Conservation (phyloP, 139 green algal species). For the Haematococcus lacustris region DNA sequence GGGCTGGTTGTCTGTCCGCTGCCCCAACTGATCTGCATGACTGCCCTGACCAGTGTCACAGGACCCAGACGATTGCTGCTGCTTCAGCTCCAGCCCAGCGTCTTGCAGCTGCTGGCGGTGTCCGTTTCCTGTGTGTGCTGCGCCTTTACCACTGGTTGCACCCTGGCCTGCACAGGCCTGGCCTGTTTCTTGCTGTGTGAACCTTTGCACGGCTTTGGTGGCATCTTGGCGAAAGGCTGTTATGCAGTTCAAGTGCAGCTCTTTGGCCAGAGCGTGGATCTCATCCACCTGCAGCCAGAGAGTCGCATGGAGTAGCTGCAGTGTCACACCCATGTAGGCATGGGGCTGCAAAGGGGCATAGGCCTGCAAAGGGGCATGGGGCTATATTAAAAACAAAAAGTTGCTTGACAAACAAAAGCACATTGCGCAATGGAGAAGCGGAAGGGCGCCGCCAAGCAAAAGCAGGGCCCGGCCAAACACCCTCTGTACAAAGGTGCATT, state of each 20-base stretch:
- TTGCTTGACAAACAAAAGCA: not conserved
- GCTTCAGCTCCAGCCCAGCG: not conserved
- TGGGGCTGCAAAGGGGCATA: not conserved
- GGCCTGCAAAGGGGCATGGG: not conserved
- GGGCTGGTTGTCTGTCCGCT: not conserved
- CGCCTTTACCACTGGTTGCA: not conserved
- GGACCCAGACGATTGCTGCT: not conserved
- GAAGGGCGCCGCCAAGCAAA: not conserved
- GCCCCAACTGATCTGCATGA: not conserved
- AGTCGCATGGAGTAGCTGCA: not conserved
- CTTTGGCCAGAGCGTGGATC: slow-evolving; percentile 45
- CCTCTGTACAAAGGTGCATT: not conserved
- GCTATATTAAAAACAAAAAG: not conserved
- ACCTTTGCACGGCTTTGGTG: slow-evolving; percentile 15
- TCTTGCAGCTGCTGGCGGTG: not conserved
- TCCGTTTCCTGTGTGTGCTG: not conserved
- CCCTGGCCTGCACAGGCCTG: not conserved
- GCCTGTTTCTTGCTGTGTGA: not conserved
- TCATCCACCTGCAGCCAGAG: slow-evolving; percentile 19
- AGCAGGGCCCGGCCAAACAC: not conserved
- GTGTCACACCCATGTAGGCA: not conserved
- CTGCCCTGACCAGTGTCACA: too few relatives aligned
- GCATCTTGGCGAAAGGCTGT: slow-evolving; percentile 66
- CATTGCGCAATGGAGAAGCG: not conserved
- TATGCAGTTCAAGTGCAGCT: slow-evolving; percentile 65